Evolutionary conservation across 352 stramenopile species (phyloP).

Genomic region (Phytophthora megakarya): DNA sequence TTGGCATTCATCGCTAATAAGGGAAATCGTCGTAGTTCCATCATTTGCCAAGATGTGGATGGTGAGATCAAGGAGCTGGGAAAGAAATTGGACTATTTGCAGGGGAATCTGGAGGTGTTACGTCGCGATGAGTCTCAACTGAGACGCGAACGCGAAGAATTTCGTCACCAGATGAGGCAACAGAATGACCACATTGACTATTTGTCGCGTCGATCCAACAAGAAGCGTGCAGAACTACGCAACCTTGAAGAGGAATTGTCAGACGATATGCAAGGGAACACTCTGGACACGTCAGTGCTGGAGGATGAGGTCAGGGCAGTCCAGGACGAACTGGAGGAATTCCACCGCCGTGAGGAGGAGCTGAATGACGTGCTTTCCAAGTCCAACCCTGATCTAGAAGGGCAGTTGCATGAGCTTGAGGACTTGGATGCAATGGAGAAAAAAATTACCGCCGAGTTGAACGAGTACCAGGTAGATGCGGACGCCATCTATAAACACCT

Average conservation of each 20-base stretch:
- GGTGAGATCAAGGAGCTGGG: constrained; percentile 64
- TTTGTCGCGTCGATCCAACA: constrained; percentile 60
- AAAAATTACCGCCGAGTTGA: constrained; percentile 53
- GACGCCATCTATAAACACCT: constrained; percentile 77
- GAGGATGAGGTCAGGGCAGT: constrained; percentile 71
- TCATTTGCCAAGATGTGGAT: constrained; percentile 79
- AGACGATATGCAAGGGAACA: constrained; percentile 66
- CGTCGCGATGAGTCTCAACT: constrained; percentile 57
- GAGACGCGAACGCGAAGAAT: constrained; percentile 53
- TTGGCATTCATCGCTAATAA: constrained; percentile 85
- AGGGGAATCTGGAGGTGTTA: constrained; percentile 50
- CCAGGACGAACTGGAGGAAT: constrained; percentile 48
- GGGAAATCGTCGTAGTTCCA: constrained; percentile 55
- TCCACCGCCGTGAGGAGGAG: constrained; percentile 47
- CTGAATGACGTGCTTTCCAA: constrained; percentile 63
- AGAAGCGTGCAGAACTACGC: constrained; percentile 56
- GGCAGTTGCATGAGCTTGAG: constrained; percentile 58
- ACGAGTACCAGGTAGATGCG: constrained; percentile 63
- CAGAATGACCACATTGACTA: constrained; percentile 64
- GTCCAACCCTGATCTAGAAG: constrained; percentile 75
- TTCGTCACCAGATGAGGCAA: constrained; percentile 42
- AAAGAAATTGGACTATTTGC: constrained; percentile 54
- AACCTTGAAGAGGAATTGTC: constrained; percentile 74
- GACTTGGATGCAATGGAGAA: constrained; percentile 56
- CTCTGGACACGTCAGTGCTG: constrained; percentile 71